Conservation (phyloP, 805 yeast genomes). For the Yamadazyma ubonensis region DNA sequence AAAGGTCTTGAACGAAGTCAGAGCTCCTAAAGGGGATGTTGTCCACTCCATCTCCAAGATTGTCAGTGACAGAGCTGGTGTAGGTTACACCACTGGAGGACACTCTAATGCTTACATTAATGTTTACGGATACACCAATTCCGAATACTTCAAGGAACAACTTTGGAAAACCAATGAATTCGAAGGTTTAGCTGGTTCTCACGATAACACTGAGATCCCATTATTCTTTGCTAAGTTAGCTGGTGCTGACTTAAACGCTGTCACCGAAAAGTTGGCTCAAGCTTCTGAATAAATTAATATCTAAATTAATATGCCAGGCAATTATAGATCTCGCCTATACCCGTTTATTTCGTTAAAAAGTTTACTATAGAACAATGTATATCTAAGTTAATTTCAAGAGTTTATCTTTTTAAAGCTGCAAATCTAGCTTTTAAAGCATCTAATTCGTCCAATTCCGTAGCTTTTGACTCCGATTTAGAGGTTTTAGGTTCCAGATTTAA, state of each 20-base stretch:
- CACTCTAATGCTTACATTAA: conserved; percentile 7
- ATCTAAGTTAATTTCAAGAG: too few species aligned
- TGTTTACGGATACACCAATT: conserved; percentile 11
- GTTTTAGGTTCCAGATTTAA: too few species aligned
- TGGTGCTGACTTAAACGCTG: conserved; percentile 42
- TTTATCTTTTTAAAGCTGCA: conserved; percentile 59
- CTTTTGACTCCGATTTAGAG: neutral
- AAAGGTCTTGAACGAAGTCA: conserved; percentile 27
- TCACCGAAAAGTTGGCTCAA: conserved; percentile 34
- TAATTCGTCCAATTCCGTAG: conserved; percentile 39
- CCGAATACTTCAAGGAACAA: conserved; percentile 29
- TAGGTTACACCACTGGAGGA: conserved; percentile 12
- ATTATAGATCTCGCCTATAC: neutral
- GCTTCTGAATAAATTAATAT: neutral
- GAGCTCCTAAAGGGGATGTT: conserved; percentile 51
- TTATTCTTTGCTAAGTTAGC: conserved; percentile 54
- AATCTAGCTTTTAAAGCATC: conserved; percentile 70
- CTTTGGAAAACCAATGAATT: conserved; percentile 21
- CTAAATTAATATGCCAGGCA: neutral
- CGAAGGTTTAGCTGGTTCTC: conserved; percentile 61
- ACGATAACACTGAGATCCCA: conserved; percentile 81
- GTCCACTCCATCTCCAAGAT: conserved; percentile 57
- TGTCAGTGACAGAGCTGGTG: conserved; percentile 9
- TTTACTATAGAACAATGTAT: neutral
- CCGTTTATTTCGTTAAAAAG: conserved; percentile 2